Percentiles rank a stretch among this genome's conserved stretches.
phyloP scores from a whole-genome alignment of 805 yeast species.

The Scheffersomyces ergatensis region DNA sequence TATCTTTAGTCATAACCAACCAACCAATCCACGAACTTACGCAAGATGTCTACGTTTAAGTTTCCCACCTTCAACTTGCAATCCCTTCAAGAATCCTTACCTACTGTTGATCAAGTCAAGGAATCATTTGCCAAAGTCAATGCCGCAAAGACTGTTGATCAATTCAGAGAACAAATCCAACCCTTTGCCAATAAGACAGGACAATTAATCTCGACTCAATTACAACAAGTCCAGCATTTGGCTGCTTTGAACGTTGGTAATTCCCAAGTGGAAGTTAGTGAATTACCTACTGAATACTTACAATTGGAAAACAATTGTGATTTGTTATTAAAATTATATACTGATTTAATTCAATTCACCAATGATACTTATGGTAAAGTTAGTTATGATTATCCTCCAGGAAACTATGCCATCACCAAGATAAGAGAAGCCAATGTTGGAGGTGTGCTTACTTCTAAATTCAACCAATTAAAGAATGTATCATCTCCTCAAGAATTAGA shows the following conservation, averaged over 20 bases:
- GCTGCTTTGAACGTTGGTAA: conserved; percentile 22
- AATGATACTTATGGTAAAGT: conserved; percentile 65
- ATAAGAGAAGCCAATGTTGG: conserved; percentile 67
- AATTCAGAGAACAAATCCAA: conserved; percentile 41
- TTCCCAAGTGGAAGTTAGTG: conserved; percentile 59
- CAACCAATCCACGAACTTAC: too few species aligned
- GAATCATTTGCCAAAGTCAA: conserved; percentile 35
- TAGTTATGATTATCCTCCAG: conserved; percentile 81
- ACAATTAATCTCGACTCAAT: conserved; percentile 57
- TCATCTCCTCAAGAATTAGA: conserved; percentile 67
- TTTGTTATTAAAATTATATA: conserved; percentile 58
- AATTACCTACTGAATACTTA: conserved; percentile 71
- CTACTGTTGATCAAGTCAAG: conserved; percentile 37
- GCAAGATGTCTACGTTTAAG: conserved; percentile 37
- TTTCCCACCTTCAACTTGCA: conserved; percentile 36
- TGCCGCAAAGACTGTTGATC: conserved; percentile 43
- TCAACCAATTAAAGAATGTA: conserved; percentile 61
- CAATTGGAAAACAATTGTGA: conserved; percentile 68
- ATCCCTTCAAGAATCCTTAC: conserved; percentile 40
- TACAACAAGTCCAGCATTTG: conserved; percentile 50
- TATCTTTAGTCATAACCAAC: not conserved
- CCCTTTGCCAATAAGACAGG: conserved; percentile 62
- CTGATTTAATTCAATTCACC: conserved; percentile 41
- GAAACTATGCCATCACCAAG: conserved; percentile 44
- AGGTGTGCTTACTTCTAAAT: conserved; percentile 52